These are phyloP conservation scores for Passalora sequoiae DNA, from an alignment of 2,329 filamentous ascomycete genomes.

Conservation along the genomic window DNA sequence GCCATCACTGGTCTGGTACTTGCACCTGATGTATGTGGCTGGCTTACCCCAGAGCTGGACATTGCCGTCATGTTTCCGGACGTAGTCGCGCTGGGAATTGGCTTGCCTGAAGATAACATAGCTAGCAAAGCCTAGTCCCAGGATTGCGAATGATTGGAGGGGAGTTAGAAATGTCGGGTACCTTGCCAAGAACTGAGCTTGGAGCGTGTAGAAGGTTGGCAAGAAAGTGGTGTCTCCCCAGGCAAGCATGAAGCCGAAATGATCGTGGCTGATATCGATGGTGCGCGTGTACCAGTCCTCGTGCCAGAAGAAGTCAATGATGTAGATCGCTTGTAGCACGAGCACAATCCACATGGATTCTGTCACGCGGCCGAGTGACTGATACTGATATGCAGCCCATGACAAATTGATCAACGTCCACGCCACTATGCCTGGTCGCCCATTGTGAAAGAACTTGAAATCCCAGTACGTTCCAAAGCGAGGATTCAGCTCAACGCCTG, in stretches of 20 bases:
- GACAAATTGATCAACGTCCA: conserved; percentile 82
- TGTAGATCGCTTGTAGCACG: conserved; percentile 71
- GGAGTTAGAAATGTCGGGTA: conserved; percentile 50
- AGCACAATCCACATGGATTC: conserved; percentile 80
- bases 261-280: conserved; percentile 23
- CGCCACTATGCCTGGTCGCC: conserved; percentile 80
- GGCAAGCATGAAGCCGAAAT: conserved; percentile 23
- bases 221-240: conserved; percentile 23
- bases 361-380: conserved; percentile 72
- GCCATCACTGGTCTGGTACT: conserved; percentile 18
- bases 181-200: conserved; percentile 76
- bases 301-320: conserved; percentile 78
- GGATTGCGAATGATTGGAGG: conserved; percentile 10
- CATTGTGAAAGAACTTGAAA: conserved; percentile 81
- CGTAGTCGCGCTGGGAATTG: conserved; percentile 19
- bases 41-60: conserved; percentile 18
- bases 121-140: conserved; percentile 12
- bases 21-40: conserved; percentile 19
- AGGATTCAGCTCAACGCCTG: conserved; percentile 68
- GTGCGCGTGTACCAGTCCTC: conserved; percentile 80
- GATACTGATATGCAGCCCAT: conserved; percentile 82
- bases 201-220: conserved; percentile 53
- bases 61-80: conserved; percentile 14
- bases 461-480: conserved; percentile 75
- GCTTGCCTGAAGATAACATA: conserved; percentile 20